Percentiles rank a stretch among this genome's conserved stretches.
Conservation (phyloP, 257 asterid genomes). For the Jasminum sambac region DNA sequence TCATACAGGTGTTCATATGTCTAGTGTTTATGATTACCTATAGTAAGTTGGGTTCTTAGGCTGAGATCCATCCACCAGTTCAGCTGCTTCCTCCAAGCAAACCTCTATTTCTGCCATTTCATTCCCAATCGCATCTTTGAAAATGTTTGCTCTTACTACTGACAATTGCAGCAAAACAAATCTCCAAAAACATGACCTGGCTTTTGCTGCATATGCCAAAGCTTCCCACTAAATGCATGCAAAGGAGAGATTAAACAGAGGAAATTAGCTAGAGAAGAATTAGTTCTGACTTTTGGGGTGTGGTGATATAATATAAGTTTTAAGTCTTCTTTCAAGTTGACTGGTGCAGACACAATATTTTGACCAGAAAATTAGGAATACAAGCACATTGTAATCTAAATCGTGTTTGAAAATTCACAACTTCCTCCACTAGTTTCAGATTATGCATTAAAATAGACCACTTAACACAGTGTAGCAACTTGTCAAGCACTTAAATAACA, state of each 20-base stretch:
- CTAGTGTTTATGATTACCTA: constrained; percentile 52
- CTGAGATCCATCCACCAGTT: constrained; percentile 83
- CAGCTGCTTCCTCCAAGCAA: constrained; percentile 96
- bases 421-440: constrained; percentile 10
- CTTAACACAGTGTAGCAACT: not conserved
- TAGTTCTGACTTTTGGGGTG: constrained; percentile 12
- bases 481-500: constrained; percentile 10
- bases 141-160: constrained; percentile 65
- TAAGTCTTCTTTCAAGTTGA: not conserved
- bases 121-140: constrained; percentile 63
- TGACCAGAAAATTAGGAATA: not conserved
- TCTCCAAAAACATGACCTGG: constrained; percentile 85
- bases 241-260: constrained; percentile 32
- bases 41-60: constrained; percentile 87
- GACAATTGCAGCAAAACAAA: constrained; percentile 81
- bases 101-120: constrained; percentile 93
- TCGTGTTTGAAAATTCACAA: constrained; percentile 12
- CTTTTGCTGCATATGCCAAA: constrained; percentile 81
- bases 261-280: constrained; percentile 10
- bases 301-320: constrained; percentile 10
- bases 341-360: not conserved
- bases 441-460: not conserved
- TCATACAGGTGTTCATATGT: not conserved
- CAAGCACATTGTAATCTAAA: constrained; percentile 8
- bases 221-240: constrained; percentile 70